Evolutionary conservation across 495 filamentous ascomycete genomes (phyloP).

Genomic region (Halenospora varia): DNA sequence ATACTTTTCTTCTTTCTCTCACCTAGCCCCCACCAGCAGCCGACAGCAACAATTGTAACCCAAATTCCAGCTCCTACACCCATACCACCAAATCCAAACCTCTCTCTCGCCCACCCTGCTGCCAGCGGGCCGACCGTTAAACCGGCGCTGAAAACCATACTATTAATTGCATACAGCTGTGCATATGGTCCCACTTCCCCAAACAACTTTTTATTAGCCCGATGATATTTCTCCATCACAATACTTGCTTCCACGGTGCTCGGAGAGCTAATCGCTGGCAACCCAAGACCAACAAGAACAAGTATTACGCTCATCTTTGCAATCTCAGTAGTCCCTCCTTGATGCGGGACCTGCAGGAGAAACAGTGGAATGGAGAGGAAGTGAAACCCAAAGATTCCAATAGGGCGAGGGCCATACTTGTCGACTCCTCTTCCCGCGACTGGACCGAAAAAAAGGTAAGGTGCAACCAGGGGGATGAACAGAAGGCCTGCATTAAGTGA

Average conservation of each 20-base stretch:
- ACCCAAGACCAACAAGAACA: too few species aligned
- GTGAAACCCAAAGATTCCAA: constrained; percentile 44
- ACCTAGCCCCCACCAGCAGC: too few species aligned
- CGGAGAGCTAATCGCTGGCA: too few species aligned
- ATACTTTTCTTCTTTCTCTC: too few species aligned
- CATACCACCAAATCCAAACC: constrained; percentile 47
- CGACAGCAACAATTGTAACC: too few species aligned
- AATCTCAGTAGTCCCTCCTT: too few species aligned
- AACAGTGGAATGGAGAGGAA: constrained; percentile 32
- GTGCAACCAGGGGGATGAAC: constrained; percentile 43
- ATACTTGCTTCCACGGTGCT: too few species aligned
- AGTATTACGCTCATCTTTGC: too few species aligned
- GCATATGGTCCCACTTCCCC: constrained; percentile 48
- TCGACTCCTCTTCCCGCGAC: constrained; percentile 48
- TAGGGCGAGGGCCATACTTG: constrained; percentile 44
- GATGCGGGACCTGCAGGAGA: too few species aligned
- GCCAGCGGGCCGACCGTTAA: constrained; percentile 48
- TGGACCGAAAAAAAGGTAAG: constrained; percentile 42
- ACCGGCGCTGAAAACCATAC: constrained; percentile 40
- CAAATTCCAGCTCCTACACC: too few species aligned
- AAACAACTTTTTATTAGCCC: constrained; percentile 19
- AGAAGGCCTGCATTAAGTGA: constrained; percentile 54
- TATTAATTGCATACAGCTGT: constrained; percentile 43
- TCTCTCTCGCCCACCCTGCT: constrained; percentile 41
- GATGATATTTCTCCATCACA: not conserved